phyloP scores from a whole-genome alignment of 31 red algal genomes.

The Odonthalia washingtoniensis region DNA sequence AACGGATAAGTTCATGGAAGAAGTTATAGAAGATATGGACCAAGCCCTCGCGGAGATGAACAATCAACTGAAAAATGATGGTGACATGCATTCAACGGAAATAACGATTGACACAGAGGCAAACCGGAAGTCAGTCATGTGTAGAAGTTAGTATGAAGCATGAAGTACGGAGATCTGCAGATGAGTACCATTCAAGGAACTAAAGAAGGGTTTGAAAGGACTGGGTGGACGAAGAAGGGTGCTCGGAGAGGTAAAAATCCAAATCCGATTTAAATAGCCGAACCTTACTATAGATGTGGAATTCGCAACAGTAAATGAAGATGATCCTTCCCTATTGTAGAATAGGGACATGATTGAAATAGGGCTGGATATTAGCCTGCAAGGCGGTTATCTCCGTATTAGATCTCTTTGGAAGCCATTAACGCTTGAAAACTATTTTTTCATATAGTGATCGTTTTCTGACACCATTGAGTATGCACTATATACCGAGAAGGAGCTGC shows the following conservation, averaged over 20 bases:
- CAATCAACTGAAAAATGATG: too few species aligned
- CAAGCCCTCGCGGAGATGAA: too few species aligned
- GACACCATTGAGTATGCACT: background rate
- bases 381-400: background rate
- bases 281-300: constrained; percentile 25
- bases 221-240: background rate
- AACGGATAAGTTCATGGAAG: too few species aligned
- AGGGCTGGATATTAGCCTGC: constrained; percentile 34
- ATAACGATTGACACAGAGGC: too few species aligned
- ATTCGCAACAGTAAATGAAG: constrained; percentile 7
- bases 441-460: background rate
- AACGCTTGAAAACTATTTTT: constrained; percentile 6
- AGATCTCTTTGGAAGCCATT: background rate
- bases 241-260: constrained; percentile 1
- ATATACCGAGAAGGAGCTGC: background rate
- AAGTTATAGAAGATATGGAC: too few species aligned
- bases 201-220: background rate
- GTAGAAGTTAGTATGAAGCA: too few species aligned
- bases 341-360: constrained; percentile 32
- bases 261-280: constrained; percentile 3
- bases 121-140: too few species aligned
- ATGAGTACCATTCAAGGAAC: too few species aligned
- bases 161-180: too few species aligned
- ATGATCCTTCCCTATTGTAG: constrained; percentile 3
- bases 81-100: too few species aligned